Conservation (phyloP, 2,329 filamentous ascomycete species). For the Apiospora marii region DNA sequence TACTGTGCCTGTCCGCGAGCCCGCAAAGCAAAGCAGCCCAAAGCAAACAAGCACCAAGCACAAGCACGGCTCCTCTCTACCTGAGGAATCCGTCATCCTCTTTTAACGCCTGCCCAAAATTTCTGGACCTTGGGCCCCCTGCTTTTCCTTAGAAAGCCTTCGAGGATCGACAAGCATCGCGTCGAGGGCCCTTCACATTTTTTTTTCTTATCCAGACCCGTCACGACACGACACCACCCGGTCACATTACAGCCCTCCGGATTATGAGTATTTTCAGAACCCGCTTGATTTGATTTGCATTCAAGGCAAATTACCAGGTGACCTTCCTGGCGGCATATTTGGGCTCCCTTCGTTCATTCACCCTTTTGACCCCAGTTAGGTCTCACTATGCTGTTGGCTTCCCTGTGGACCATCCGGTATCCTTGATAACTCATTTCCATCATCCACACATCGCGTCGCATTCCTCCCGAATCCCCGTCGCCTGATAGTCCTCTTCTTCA, state of each 20-base stretch:
- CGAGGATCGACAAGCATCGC: slow-evolving; percentile 24
- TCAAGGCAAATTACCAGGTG: not conserved
- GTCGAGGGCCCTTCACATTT: slow-evolving; percentile 14
- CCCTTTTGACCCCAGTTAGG: not conserved
- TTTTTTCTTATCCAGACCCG: slow-evolving; percentile 14
- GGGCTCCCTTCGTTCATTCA: slow-evolving; percentile 7
- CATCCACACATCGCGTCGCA: slow-evolving; percentile 31
- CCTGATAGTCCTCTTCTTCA: slow-evolving; percentile 19
- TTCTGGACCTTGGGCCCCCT: slow-evolving; percentile 18
- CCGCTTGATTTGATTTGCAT: slow-evolving; percentile 11
- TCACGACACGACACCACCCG: not conserved
- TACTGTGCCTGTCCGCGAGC: slow-evolving; percentile 5
- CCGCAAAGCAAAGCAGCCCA: slow-evolving; percentile 2
- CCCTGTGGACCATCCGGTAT: slow-evolving; percentile 10
- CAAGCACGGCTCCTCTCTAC: slow-evolving; percentile 9
- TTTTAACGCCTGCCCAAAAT: slow-evolving; percentile 23
- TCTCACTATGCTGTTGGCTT: slow-evolving; percentile 20
- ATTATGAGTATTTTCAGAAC: slow-evolving; percentile 9
- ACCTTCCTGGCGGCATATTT: not conserved
- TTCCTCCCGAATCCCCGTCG: slow-evolving; percentile 21
- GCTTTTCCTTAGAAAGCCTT: slow-evolving; percentile 22
- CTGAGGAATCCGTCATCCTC: slow-evolving; percentile 12
- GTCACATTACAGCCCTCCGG: not conserved
- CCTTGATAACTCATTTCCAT: slow-evolving; percentile 26
- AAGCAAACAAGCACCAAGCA: slow-evolving; percentile 10